Conservation (phyloP, 176 grass and related monocot species). For the Zoysia japonica region DNA sequence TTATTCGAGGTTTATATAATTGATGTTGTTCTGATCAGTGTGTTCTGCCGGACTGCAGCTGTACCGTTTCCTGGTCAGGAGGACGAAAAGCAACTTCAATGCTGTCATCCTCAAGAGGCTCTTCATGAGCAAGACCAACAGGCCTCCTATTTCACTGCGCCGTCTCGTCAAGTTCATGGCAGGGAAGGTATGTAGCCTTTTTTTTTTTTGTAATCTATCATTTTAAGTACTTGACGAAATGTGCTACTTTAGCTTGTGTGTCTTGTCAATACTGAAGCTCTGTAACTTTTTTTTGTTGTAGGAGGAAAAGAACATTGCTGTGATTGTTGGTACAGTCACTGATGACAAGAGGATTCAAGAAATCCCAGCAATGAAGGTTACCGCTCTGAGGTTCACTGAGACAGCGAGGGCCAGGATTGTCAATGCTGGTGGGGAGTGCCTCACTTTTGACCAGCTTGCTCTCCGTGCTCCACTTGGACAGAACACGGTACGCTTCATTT, state of each 20-base stretch:
- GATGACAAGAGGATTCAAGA: slow-evolving; percentile 87
- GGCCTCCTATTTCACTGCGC: slow-evolving; percentile 68
- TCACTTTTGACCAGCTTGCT: slow-evolving; percentile 91
- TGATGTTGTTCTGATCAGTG: background rate
- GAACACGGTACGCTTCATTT: slow-evolving; percentile 62
- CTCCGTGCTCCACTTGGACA: slow-evolving; percentile 69
- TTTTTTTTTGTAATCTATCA: background rate
- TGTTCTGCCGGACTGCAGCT: slow-evolving; percentile 40
- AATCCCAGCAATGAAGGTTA: slow-evolving; percentile 80
- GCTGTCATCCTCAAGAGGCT: slow-evolving; percentile 82
- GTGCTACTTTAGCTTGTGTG: background rate
- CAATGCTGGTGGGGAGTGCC: slow-evolving; percentile 89
- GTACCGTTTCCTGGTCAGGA: slow-evolving; percentile 75
- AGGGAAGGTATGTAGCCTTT: slow-evolving; percentile 45
- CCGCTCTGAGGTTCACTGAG: slow-evolving; percentile 78
- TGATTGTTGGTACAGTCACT: slow-evolving; percentile 81
- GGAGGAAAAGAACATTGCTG: slow-evolving; percentile 68
- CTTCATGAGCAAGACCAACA: slow-evolving; percentile 91
- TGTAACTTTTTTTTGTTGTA: background rate
- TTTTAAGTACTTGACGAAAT: background rate
- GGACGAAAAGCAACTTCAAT: slow-evolving; percentile 79
- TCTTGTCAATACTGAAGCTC: background rate
- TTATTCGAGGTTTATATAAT: background rate
- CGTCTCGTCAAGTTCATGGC: slow-evolving; percentile 69
- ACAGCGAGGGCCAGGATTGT: slow-evolving; percentile 80